Evolutionary conservation across 2,329 filamentous ascomycete species (phyloP), one percentile per base, ranked within the genome.

Genomic region (Penicillium rolfsii): DNA sequence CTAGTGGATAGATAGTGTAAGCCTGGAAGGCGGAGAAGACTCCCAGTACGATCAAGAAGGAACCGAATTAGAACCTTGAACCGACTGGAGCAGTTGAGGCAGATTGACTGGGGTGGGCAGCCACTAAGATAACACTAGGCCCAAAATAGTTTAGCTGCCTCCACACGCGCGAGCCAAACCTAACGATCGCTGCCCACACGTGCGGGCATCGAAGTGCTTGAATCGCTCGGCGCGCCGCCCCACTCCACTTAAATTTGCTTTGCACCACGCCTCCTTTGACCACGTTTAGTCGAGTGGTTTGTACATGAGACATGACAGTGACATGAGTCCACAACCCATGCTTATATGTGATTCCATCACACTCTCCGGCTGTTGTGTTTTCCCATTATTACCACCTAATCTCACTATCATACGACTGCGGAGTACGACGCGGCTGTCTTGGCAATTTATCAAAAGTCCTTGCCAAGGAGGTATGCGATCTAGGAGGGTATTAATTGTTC

Each of bases 201-300:
- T 69, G 67, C 64, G 55, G 56, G 49, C 26, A 24, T 40, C 48
- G 2, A 5, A 40, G 30, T 41, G 38, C 50, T 60, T 69, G 61
- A 59, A 48, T 59, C 57, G 64, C 36, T 62, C 28, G 38, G 38
- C 48, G 48, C 19, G 14, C 46, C 46, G 52, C 38, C 59, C 64
- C 61, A 62, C 64, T 41, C 36, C n/a, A 12, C 30, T 33, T 49
- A 9, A 36, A 30, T 36, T 36, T 46, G 43, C 41, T 45, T 56
- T 46, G 24, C 35, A 59, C 35, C 45, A 59, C 60, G 52, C 46
- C 52, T 55, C 19, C 33, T 52, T 41, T 19, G 41, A 55, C 58
- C 54, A 54, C 50, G 38, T 63, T 56, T 28, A 19, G 14, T 35
- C 52, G 24, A 40, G 36, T 33, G 36, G 19, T 52, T 28, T 28